phyloP scores from a whole-genome alignment of 768 basidiomycete genomes.

The Sarcomyxa edulis region DNA sequence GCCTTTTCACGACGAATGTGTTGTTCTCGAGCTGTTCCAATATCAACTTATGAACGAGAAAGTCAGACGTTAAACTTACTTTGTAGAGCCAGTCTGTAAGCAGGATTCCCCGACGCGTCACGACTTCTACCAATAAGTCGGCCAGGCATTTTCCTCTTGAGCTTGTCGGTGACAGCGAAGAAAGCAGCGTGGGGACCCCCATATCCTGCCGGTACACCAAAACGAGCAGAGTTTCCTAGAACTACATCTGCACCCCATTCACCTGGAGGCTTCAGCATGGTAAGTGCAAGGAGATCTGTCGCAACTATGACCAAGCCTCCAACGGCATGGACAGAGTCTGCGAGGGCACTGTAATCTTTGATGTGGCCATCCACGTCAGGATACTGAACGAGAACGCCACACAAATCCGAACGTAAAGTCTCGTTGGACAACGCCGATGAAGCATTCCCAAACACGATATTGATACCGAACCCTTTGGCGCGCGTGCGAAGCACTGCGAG shows the following conservation, averaged over 20 bases:
- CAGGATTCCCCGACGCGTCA: slow-evolving; percentile 78
- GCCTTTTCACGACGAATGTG: slow-evolving; percentile 98
- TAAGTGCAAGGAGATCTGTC: slow-evolving; percentile 89
- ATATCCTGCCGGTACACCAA: slow-evolving; percentile 96
- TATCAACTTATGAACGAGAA: not conserved
- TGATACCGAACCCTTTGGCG: slow-evolving; percentile 91
- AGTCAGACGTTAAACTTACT: slow-evolving; percentile 50
- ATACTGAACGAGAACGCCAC: slow-evolving; percentile 91
- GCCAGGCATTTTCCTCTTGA: slow-evolving; percentile 99
- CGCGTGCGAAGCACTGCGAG: slow-evolving; percentile 85
- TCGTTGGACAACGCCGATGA: slow-evolving; percentile 45
- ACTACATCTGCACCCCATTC: slow-evolving; percentile 99
- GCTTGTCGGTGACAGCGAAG: slow-evolving; percentile 86
- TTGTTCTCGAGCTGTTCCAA: slow-evolving; percentile 76
- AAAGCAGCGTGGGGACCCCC: slow-evolving; percentile 98
- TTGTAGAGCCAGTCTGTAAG: slow-evolving; percentile 91
- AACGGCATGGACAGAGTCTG: slow-evolving; percentile 60
- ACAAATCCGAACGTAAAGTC: slow-evolving; percentile 54
- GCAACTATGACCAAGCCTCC: slow-evolving; percentile 86
- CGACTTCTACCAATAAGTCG: slow-evolving; percentile 88
- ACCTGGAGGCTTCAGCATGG: slow-evolving; percentile 90
- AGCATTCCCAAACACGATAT: slow-evolving; percentile 65
- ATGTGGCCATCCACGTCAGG: slow-evolving; percentile 86
- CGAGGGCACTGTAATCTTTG: slow-evolving; percentile 63
- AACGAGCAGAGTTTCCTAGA: slow-evolving; percentile 91